phyloP scores from a whole-genome alignment of 2,329 filamentous ascomycete species.

The Hortaea werneckii region DNA sequence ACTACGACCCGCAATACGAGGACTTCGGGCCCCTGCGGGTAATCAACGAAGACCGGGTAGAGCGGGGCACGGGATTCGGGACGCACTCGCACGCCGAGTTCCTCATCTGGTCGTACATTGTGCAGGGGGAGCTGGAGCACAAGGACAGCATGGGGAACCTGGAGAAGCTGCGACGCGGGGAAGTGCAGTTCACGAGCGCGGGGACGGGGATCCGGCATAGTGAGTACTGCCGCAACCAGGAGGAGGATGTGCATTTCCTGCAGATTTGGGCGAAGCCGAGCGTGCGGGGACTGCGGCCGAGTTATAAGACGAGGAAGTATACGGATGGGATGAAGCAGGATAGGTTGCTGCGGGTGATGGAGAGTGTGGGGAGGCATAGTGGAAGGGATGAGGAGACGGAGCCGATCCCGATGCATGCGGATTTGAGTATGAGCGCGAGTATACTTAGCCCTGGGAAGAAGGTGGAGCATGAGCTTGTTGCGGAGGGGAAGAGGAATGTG shows the following conservation, averaged over 20 bases:
- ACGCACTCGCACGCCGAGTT: slow-evolving; percentile 79
- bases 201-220: slow-evolving; percentile 71
- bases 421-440: slow-evolving; percentile 72
- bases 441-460: slow-evolving; percentile 55
- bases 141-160: slow-evolving; percentile 69
- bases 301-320: slow-evolving; percentile 68
- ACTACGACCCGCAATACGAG: slow-evolving; percentile 56
- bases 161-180: slow-evolving; percentile 64
- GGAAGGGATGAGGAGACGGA: slow-evolving; percentile 58
- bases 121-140: slow-evolving; percentile 79
- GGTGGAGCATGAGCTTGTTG: slow-evolving; percentile 66
- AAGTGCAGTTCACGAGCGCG: slow-evolving; percentile 86
- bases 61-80: slow-evolving; percentile 64
- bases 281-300: slow-evolving; percentile 59
- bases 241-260: slow-evolving; percentile 68
- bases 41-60: slow-evolving; percentile 80
- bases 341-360: slow-evolving; percentile 64
- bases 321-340: slow-evolving; percentile 61
- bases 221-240: slow-evolving; percentile 66
- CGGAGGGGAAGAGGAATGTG: slow-evolving; percentile 55
- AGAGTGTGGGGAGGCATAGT: slow-evolving; percentile 52
- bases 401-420: slow-evolving; percentile 74
- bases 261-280: slow-evolving; percentile 79
- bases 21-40: slow-evolving; percentile 70
- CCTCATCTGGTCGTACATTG: slow-evolving; percentile 81